These are phyloP conservation scores for Typha latifolia DNA, from an alignment of 176 grass and related monocot genomes.

Conservation along the genomic window DNA sequence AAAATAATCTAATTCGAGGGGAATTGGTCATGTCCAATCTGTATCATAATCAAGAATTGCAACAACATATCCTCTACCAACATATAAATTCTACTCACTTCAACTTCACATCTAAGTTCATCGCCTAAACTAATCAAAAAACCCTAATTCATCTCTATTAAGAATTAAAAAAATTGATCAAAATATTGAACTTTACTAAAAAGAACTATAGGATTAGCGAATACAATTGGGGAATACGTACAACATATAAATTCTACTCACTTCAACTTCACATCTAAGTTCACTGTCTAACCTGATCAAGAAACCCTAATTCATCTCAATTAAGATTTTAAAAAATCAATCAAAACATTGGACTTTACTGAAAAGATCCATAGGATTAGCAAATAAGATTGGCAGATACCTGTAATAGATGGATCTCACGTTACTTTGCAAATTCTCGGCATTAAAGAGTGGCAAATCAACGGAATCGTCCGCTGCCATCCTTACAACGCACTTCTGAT, in stretches of 20 bases:
- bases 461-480: constrained; percentile 6
- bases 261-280: no score
- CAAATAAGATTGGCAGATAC: constrained; percentile 10
- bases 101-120: no score
- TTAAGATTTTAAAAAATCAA: no score
- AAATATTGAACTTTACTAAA: constrained; percentile 12
- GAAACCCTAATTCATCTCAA: no score
- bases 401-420: constrained; percentile 83
- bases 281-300: no score
- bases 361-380: background rate
- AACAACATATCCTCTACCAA: no score
- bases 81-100: no score
- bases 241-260: constrained; percentile 6
- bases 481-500: no score
- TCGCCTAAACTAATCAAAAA: background rate
- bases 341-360: constrained; percentile 8
- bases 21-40: no score
- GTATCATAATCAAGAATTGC: no score
- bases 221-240: constrained; percentile 25
- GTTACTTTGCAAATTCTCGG: constrained; percentile 70
- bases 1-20: no score
- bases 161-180: background rate
- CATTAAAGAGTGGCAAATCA: constrained; percentile 43
- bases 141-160: no score
- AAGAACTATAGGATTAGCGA: background rate